Evolutionary conservation across 306 rosid genomes (phyloP).

Genomic region (Cicer pinnatifidum): DNA sequence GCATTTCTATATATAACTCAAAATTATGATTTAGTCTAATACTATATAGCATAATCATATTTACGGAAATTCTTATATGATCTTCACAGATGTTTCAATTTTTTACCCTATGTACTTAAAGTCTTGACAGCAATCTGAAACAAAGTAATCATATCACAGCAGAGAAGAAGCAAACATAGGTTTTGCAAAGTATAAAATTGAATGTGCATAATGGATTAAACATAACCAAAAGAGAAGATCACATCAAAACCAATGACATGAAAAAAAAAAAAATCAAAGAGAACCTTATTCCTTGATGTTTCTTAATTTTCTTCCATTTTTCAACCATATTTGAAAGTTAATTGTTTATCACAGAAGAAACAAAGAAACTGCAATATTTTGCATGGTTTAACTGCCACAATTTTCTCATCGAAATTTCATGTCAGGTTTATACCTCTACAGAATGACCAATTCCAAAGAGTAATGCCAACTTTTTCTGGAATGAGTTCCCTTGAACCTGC

Average conservation of each 20-base stretch:
- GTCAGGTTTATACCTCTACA: slow-evolving; percentile 66
- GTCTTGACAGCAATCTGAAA: background rate
- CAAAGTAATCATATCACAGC: slow-evolving; percentile 11
- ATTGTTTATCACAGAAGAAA: slow-evolving; percentile 26
- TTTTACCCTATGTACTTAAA: background rate
- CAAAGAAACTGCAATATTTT: slow-evolving; percentile 12
- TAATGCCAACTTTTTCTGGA: slow-evolving; percentile 81
- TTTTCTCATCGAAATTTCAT: slow-evolving; percentile 17
- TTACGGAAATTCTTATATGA: slow-evolving; percentile 12
- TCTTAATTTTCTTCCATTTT: slow-evolving; percentile 5
- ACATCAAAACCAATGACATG: slow-evolving; percentile 1
- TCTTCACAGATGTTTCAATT: slow-evolving; percentile 18
- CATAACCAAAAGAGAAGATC: slow-evolving; percentile 8
- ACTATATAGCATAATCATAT: background rate
- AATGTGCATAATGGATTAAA: background rate
- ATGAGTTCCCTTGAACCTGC: slow-evolving; percentile 96
- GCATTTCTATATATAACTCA: background rate
- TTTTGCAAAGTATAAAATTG: slow-evolving; percentile 16
- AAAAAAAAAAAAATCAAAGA: background rate
- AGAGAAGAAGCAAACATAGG: slow-evolving; percentile 1
- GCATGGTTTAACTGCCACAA: slow-evolving; percentile 23
- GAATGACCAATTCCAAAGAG: slow-evolving; percentile 86
- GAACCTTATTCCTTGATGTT: background rate
- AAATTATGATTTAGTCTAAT: slow-evolving; percentile 13
- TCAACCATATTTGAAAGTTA: background rate